Evolutionary conservation across 2,329 filamentous ascomycete species (phyloP).

Genomic region (Gliomastix tumulicola): DNA sequence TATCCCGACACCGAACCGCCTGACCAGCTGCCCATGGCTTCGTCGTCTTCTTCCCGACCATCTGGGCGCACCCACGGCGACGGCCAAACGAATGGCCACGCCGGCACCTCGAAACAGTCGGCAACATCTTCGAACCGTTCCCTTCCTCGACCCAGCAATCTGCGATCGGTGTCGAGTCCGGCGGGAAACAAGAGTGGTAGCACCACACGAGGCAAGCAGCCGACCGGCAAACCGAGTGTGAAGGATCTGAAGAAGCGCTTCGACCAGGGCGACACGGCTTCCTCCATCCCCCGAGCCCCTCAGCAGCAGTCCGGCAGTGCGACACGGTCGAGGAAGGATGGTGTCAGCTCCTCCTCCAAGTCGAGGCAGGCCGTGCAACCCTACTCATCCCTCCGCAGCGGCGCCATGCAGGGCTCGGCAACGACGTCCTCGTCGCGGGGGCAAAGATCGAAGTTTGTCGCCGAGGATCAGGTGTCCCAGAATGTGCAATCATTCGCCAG

Average conservation of each 20-base stretch:
- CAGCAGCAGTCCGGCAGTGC: slow-evolving; percentile 23
- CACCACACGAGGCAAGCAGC: slow-evolving; percentile 21
- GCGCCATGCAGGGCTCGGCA: neutral
- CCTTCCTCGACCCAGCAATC: slow-evolving; percentile 27
- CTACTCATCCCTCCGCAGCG: slow-evolving; percentile 14
- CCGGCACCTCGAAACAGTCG: slow-evolving; percentile 40
- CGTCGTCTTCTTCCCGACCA: slow-evolving; percentile 33
- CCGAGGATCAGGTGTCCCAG: slow-evolving; percentile 44
- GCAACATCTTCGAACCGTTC: slow-evolving; percentile 29
- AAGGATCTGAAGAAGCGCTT: slow-evolving; percentile 76
- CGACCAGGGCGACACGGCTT: slow-evolving; percentile 41
- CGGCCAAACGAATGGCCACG: slow-evolving; percentile 25
- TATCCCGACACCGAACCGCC: slow-evolving; percentile 22
- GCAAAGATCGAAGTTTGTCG: slow-evolving; percentile 38
- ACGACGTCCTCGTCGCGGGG: slow-evolving; percentile 19
- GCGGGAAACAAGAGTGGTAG: slow-evolving; percentile 33
- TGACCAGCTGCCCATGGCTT: slow-evolving; percentile 26
- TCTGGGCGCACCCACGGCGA: slow-evolving; percentile 43
- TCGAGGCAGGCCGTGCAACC: slow-evolving; percentile 18
- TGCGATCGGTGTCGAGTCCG: slow-evolving; percentile 51
- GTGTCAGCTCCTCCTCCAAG: neutral
- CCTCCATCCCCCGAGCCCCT: slow-evolving; percentile 26
- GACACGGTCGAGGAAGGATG: slow-evolving; percentile 12
- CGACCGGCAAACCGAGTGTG: slow-evolving; percentile 56
- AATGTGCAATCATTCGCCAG: slow-evolving; percentile 54